A percentile compares a stretch with the other conserved stretches of the same genome.
Conservation (phyloP, 257 asterid genomes). For the Solanum acaule region DNA sequence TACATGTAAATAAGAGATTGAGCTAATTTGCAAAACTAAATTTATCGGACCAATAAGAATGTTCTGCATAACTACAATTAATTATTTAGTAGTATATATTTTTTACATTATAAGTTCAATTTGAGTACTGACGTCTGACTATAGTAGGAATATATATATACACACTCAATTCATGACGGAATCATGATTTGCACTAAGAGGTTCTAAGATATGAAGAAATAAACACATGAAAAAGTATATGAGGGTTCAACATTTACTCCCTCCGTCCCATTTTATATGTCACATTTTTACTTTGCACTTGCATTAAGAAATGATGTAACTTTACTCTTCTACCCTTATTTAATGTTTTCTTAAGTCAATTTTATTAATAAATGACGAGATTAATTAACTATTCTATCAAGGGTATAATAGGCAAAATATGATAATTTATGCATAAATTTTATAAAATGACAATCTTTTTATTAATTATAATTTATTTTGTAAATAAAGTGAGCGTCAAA, state of each 20-base stretch:
- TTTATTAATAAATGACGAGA: too few species aligned
- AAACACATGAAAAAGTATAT: too few species aligned
- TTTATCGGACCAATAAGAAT: neutral
- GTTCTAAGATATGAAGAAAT: neutral
- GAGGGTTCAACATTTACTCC: too few species aligned
- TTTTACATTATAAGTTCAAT: neutral
- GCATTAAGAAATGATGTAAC: too few species aligned
- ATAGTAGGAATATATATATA: neutral
- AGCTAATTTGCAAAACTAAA: neutral
- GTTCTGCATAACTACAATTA: neutral
- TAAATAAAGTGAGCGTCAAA: neutral
- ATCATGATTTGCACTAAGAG: rapidly evolving
- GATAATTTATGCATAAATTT: too few species aligned
- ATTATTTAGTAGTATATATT: neutral
- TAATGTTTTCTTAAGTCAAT: too few species aligned
- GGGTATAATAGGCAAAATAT: too few species aligned
- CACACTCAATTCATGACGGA: neutral
- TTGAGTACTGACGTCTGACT: neutral
- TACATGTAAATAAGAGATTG: neutral
- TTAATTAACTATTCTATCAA: too few species aligned
- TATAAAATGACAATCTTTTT: neutral
- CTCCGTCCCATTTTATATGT: too few species aligned
- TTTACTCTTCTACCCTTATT: too few species aligned
- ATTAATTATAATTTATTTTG: neutral
- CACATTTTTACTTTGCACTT: too few species aligned